phyloP scores from a whole-genome alignment of 345 rosid genomes.

The Arabis hirsuta region DNA sequence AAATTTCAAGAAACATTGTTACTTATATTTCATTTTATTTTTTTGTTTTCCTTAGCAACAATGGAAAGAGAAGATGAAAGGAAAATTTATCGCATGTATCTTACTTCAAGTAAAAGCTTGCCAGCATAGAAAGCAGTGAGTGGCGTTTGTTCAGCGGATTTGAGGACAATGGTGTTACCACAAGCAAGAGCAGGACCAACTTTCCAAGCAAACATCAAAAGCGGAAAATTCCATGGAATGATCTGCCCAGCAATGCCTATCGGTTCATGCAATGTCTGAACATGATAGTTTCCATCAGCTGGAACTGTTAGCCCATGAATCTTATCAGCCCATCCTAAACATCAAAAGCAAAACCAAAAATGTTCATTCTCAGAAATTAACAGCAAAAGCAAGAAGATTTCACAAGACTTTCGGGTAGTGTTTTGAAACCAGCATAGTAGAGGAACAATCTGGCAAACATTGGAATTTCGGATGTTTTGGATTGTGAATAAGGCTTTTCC shows the following conservation, averaged over 20 bases:
- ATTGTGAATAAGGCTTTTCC: slow-evolving; percentile 86
- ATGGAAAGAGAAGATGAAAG: neutral
- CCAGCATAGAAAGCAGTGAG: slow-evolving; percentile 60
- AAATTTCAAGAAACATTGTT: slow-evolving; percentile 22
- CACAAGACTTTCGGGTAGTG: neutral
- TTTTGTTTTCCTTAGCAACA: neutral
- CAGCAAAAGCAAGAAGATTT: neutral
- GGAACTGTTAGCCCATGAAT: slow-evolving; percentile 65
- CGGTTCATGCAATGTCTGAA: slow-evolving; percentile 68
- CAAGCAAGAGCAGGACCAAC: slow-evolving; percentile 71
- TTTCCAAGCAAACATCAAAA: slow-evolving; percentile 70
- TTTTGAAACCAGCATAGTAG: slow-evolving; percentile 75
- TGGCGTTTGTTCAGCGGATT: slow-evolving; percentile 71
- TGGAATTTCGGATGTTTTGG: slow-evolving; percentile 67
- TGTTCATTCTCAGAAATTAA: slow-evolving; percentile 8
- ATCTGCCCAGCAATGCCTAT: slow-evolving; percentile 72
- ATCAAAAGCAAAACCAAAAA: slow-evolving; percentile 26
- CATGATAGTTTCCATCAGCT: slow-evolving; percentile 65
- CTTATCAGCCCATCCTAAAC: slow-evolving; percentile 70
- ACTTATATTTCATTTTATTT: neutral
- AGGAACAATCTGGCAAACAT: slow-evolving; percentile 73
- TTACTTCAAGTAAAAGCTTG: slow-evolving; percentile 56
- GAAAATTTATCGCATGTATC: neutral
- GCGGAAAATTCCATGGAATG: slow-evolving; percentile 73
- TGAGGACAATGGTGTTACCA: slow-evolving; percentile 65